Conservation (phyloP, 139 green algal species). For the Closterium sp. region DNA sequence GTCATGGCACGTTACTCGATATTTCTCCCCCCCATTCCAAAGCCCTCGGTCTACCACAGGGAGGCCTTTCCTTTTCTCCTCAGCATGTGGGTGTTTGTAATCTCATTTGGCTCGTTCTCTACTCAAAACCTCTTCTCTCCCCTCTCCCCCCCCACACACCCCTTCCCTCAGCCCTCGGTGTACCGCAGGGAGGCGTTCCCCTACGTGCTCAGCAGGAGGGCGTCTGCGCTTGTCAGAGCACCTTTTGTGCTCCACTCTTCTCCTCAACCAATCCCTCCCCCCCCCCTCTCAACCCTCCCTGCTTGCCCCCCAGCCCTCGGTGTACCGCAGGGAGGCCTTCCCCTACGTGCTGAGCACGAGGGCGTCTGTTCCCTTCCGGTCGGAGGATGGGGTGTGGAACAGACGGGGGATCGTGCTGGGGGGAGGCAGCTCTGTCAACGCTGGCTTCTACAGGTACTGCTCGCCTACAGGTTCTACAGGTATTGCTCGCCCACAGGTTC, state of each 20-base stretch:
- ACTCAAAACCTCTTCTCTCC: background rate
- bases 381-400: constrained; percentile 29
- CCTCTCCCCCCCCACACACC: too few relatives aligned
- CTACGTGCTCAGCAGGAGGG: constrained; percentile 7
- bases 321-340: constrained; percentile 18
- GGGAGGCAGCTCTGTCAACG: constrained; percentile 31
- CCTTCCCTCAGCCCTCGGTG: constrained; percentile 3
- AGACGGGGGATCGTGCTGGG: constrained; percentile 24
- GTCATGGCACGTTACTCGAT: too few relatives aligned
- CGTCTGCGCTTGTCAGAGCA: too few relatives aligned
- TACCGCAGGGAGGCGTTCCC: constrained; percentile 10
- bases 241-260: too few relatives aligned
- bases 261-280: background rate
- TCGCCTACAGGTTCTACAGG: too few relatives aligned
- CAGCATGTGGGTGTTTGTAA: background rate
- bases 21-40: background rate
- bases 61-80: background rate
- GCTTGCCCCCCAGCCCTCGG: constrained; percentile 23
- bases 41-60: background rate
- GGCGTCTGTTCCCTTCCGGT: constrained; percentile 24
- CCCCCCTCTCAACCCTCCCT: too few relatives aligned
- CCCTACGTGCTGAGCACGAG: constrained; percentile 22
- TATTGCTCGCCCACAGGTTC: too few relatives aligned
- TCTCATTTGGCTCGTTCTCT: background rate
- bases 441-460: constrained; percentile 39